Evolutionary conservation across 2,329 filamentous ascomycete species (phyloP).

Genomic region (Arthrobotrys musiformis): DNA sequence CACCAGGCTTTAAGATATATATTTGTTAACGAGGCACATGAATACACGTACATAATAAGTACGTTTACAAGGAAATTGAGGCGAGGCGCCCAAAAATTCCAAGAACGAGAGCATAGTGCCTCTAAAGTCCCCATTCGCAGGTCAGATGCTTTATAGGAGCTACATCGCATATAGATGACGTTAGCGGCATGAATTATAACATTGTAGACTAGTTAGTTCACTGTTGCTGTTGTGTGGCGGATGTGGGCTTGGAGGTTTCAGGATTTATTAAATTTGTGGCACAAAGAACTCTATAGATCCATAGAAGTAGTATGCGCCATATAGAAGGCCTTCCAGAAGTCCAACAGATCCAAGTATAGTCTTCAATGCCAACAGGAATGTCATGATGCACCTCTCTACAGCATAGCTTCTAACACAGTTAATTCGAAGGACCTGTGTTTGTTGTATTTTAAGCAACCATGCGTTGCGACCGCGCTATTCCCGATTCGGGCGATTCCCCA

Average conservation of each 20-base stretch:
- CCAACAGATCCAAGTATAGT: not conserved
- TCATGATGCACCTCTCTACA: not conserved
- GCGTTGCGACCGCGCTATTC: constrained; percentile 23
- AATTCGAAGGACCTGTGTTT: not conserved
- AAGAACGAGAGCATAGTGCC: not conserved
- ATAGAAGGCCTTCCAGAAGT: not conserved
- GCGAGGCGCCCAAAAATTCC: not conserved
- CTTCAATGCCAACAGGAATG: not conserved
- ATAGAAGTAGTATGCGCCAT: no score
- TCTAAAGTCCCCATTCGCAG: not conserved
- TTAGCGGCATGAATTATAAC: not conserved
- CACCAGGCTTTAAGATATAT: no score
- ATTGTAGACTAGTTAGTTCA: not conserved
- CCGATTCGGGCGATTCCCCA: not conserved
- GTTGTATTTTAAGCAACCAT: constrained; percentile 30
- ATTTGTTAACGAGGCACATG: no score
- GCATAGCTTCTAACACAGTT: not conserved
- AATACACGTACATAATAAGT: no score
- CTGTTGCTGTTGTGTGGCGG: not conserved
- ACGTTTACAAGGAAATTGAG: not conserved
- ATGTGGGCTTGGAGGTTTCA: not conserved
- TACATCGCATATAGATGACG: not conserved
- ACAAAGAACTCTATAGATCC: not conserved
- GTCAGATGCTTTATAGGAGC: not conserved
- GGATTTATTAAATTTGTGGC: not conserved